Evolutionary conservation across 1,284 basidiomycete genomes (phyloP).

Genomic region (Phlebopus sp.): DNA sequence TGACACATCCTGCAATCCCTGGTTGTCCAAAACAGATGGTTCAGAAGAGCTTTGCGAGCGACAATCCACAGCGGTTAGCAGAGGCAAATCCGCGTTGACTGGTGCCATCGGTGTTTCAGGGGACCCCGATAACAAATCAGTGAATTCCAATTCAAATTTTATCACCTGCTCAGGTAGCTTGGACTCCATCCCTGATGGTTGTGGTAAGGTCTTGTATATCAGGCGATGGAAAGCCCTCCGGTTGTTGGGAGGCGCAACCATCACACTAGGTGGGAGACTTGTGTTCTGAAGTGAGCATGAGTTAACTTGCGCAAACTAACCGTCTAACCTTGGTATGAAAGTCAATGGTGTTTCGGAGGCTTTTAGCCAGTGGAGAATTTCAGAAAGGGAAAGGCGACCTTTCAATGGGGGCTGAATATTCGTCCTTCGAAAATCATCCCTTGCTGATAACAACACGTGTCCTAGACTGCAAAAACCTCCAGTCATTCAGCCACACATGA

Average conservation of each 20-base stretch:
- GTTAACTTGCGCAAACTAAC: slow-evolving; percentile 4
- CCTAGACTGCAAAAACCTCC: slow-evolving; percentile 45
- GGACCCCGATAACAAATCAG: neutral
- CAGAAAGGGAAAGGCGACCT: slow-evolving; percentile 41
- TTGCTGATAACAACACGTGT: slow-evolving; percentile 51
- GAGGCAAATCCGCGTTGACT: neutral
- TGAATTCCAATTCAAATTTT: slow-evolving; percentile 38
- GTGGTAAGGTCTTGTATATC: slow-evolving; percentile 46
- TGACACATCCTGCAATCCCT: neutral
- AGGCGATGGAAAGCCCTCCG: slow-evolving; percentile 51
- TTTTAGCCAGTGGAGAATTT: slow-evolving; percentile 48
- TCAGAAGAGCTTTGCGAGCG: neutral
- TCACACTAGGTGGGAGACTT: slow-evolving; percentile 47
- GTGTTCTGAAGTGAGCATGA: slow-evolving; percentile 2
- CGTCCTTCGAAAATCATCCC: slow-evolving; percentile 30
- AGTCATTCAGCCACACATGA: slow-evolving; percentile 5
- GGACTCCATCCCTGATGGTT: slow-evolving; percentile 7
- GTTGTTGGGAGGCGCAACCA: slow-evolving; percentile 34
- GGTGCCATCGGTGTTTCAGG: neutral
- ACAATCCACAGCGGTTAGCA: neutral
- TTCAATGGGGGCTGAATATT: slow-evolving; percentile 51
- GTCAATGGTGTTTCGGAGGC: slow-evolving; percentile 33
- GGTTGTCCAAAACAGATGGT: neutral
- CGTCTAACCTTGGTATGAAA: slow-evolving; percentile 56
- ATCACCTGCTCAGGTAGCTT: slow-evolving; percentile 25